Base-by-base conservation (phyloP, 2,329 filamentous ascomycete species). In the Atkinsonella texensis region DNA sequence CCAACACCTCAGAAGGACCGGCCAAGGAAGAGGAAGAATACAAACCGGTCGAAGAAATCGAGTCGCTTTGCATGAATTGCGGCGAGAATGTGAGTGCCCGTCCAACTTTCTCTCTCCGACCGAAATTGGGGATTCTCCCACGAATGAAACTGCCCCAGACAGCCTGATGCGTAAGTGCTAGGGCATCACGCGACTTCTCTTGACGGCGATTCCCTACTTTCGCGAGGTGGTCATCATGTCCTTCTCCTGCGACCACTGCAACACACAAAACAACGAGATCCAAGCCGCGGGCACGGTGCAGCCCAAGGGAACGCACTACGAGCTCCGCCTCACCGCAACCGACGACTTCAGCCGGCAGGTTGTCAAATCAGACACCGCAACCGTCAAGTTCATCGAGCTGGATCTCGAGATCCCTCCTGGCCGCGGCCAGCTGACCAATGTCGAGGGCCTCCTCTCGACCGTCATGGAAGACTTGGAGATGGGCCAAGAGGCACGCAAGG, bases 151-250 rank as follows among this genome's bases (percentile, higher is more conserved):
- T 28, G 28, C 28, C 4, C 28, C 28, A 28, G 28, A 28, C 28
- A 28, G 28, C 1, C 28, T 28, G 7, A 28, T 28, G 28, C 28
- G 28, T 28, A 28, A 28, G 1, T 28, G 1, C 28, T 40, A 94
- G 87, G 93, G 93, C 61, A 80, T 74, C 1, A 98, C 93, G 13
- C 80, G 85, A 53, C 79, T 98, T 20, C 81, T 98, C 43, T 81
- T 98, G 51, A 95, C 94, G 15, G 82, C 83, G 57, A 96, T 98
- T 52, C 93, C 93, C 15, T 97, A 89, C 76, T 98, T 98, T 75
- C 89, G 89, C 72, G 91, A 98, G 68, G 84, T 98, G 56, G 89
- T 98, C 62, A 81, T 98, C 68, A 95, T 96, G 84, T 97, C 91
- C 56, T 98, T 98, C 69, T 80, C 81, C 58, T 98, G 93, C 74